phyloP scores from a whole-genome alignment of 2,329 filamentous ascomycete genomes.

The Plenodomus biglobosus region DNA sequence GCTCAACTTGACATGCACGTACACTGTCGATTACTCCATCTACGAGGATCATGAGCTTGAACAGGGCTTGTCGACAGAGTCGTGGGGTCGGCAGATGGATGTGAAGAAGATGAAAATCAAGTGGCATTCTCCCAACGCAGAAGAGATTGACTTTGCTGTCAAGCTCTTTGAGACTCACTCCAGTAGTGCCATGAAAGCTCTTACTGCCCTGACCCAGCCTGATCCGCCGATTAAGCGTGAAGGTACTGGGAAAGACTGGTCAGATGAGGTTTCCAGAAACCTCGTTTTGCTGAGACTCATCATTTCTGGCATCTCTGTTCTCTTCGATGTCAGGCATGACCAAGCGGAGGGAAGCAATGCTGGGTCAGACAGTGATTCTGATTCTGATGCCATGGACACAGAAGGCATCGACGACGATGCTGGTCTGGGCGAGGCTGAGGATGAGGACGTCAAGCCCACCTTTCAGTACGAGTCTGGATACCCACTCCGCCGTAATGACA shows the following conservation, averaged over 20 bases:
- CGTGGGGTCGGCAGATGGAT: constrained; percentile 81
- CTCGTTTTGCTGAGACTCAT: constrained; percentile 86
- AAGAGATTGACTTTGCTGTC: constrained; percentile 85
- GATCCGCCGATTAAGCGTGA: constrained; percentile 82
- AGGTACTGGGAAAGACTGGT: constrained; percentile 98
- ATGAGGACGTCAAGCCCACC: constrained; percentile 79
- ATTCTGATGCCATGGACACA: constrained; percentile 47
- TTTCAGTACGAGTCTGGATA: constrained; percentile 92
- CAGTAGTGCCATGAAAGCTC: constrained; percentile 70
- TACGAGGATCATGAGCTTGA: constrained; percentile 78
- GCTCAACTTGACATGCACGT: constrained; percentile 91
- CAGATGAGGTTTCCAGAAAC: constrained; percentile 90
- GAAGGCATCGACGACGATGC: constrained; percentile 53
- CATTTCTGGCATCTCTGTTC: constrained; percentile 81
- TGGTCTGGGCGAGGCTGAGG: constrained; percentile 67
- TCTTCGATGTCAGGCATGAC: constrained; percentile 72
- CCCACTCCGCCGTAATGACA: constrained; percentile 63
- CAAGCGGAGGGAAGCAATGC: constrained; percentile 34
- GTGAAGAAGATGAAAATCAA: constrained; percentile 77
- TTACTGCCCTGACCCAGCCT: constrained; percentile 78
- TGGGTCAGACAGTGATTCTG: constrained; percentile 55
- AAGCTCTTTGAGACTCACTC: constrained; percentile 86
- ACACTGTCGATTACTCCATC: constrained; percentile 83
- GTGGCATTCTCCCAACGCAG: constrained; percentile 82
- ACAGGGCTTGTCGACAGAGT: constrained; percentile 70